These are phyloP conservation scores for Lepidopterella palustris DNA, from an alignment of 495 filamentous ascomycete species.

Conservation along the genomic window DNA sequence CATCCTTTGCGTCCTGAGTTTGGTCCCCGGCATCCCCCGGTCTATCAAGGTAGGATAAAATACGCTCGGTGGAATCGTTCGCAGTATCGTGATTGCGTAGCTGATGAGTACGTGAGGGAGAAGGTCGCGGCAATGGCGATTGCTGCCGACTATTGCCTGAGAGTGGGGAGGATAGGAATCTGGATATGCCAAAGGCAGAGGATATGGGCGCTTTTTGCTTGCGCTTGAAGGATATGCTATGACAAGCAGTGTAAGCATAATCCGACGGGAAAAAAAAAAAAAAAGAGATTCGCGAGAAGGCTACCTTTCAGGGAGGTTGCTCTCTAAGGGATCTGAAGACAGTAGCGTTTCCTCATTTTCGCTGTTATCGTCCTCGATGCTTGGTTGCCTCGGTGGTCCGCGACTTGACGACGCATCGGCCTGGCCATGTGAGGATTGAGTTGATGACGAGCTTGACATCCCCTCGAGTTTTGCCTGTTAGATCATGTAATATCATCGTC, in stretches of 20 bases:
- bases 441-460: slow-evolving; percentile 38
- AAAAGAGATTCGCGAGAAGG: neutral
- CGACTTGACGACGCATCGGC: slow-evolving; percentile 37
- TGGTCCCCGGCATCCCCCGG: slow-evolving; percentile 33
- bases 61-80: slow-evolving; percentile 34
- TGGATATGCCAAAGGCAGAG: slow-evolving; percentile 55
- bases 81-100: slow-evolving; percentile 6
- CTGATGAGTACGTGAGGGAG: slow-evolving; percentile 10
- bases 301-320: slow-evolving; percentile 28
- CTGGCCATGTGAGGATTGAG: slow-evolving; percentile 27
- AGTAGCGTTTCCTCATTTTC: slow-evolving; percentile 34
- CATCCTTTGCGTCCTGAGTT: slow-evolving; percentile 54
- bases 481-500: neutral
- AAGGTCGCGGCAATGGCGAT: slow-evolving; percentile 24
- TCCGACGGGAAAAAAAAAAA: neutral
- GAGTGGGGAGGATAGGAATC: slow-evolving; percentile 45
- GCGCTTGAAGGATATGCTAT: slow-evolving; percentile 74
- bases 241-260: neutral
- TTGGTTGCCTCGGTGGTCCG: slow-evolving; percentile 18
- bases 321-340: slow-evolving; percentile 31
- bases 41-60: slow-evolving; percentile 36
- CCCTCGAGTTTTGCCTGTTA: slow-evolving; percentile 15
- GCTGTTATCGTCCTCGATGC: slow-evolving; percentile 27
- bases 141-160: slow-evolving; percentile 23
- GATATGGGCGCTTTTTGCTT: slow-evolving; percentile 59